Conservation (phyloP, 768 basidiomycete species). For the Ephemerocybe angulata region DNA sequence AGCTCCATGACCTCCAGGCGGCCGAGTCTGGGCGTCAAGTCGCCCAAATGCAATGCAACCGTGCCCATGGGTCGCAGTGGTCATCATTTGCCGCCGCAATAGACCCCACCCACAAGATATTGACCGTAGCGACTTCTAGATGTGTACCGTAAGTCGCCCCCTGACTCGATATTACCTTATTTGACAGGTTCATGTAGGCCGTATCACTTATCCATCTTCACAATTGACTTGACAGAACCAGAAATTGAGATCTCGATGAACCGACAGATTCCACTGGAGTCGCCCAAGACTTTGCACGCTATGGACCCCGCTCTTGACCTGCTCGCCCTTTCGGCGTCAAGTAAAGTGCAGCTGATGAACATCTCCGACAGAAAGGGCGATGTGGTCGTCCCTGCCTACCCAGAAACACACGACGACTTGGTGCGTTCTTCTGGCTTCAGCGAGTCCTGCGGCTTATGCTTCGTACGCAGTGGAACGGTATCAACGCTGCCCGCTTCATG, state of each 20-base stretch:
- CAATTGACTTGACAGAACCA: neutral
- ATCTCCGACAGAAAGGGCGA: constrained; percentile 13
- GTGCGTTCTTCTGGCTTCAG: no score
- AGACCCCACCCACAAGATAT: constrained; percentile 16
- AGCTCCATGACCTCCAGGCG: constrained; percentile 37
- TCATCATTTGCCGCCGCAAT: constrained; percentile 20
- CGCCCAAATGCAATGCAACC: neutral
- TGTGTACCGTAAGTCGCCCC: neutral
- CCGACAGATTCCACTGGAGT: constrained; percentile 15
- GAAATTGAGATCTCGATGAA: constrained; percentile 17
- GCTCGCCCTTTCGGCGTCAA: constrained; percentile 28
- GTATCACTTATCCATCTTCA: neutral
- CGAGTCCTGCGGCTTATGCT: no score
- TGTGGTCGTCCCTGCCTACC: no score
- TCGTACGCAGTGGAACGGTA: constrained; percentile 39
- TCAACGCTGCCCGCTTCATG: constrained; percentile 42
- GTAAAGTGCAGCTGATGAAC: constrained; percentile 34
- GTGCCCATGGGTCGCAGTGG: constrained; percentile 14
- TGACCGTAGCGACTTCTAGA: neutral
- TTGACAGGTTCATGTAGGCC: neutral
- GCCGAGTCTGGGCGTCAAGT: neutral
- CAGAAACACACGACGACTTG: no score
- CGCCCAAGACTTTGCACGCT: constrained; percentile 28
- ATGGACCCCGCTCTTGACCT: constrained; percentile 31
- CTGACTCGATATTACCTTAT: neutral